Evolutionary conservation across 495 filamentous ascomycete genomes (phyloP), one percentile per base, ranked within the genome.

Genomic region (Talaromyces stipitatus): DNA sequence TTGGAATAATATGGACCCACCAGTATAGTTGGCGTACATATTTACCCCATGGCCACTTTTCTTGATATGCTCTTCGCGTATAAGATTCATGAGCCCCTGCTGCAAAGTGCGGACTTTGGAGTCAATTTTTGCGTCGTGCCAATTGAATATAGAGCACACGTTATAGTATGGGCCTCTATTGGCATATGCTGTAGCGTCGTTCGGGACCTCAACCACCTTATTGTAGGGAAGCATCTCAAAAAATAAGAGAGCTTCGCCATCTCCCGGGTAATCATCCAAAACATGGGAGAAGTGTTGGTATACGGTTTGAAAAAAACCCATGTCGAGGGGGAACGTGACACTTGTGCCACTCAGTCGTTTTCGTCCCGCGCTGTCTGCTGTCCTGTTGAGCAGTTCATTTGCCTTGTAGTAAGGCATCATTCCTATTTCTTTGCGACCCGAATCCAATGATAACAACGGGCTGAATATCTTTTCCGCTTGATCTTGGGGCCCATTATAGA

Each of bases 401-500:
- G 77, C 58, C 28, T 67, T 36, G 10, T 59, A 53, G 60, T 80
- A 81, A 0, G 78, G 75, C 28, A 74, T 67, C 68, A 67, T 69
- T 12, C 55, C 58, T 11, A 73, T 55, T 6, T 65, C 72, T 58
- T 79, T 75, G 2, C 65, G 54, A 6, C 74, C 55, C 8, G 77
- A 73, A 0, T 58, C 26, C 2, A 79, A 56, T 0, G 61, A 65
- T 4, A 78, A 61, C 0, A 82, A 58, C 0, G 62, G 64, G 0
- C 61, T 55, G 62, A 77, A 81, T 16, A 72, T 69, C 14, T 54
- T 50, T 27, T 71, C 52, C 0, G 67, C 80, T 45, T 76, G 72
- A 4, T 67, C 71, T 16, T 68, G 65, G 6, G 70, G 59, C 6
- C 82, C 81, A 60, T 84, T 80, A 65, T 77, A 79, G 66, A 79